A percentile compares a stretch with the other conserved stretches of the same genome.
Evolutionary conservation across 805 yeast genomes (phyloP).

Genomic region (Yarrowia keelungensis): DNA sequence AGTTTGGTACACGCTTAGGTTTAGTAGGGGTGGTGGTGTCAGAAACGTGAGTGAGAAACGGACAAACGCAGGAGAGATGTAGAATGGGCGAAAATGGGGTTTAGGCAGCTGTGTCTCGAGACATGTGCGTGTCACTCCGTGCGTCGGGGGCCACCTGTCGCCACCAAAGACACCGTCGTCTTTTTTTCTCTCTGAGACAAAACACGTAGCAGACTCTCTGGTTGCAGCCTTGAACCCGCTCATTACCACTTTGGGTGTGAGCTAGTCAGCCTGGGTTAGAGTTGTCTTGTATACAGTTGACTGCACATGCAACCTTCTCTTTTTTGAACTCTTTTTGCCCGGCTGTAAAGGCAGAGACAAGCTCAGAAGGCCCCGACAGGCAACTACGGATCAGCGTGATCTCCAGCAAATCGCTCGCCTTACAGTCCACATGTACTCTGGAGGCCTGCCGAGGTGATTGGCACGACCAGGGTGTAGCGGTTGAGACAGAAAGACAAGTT

Average conservation of each 20-base stretch:
- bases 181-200: constrained; percentile 11
- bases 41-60: neutral
- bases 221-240: constrained; percentile 16
- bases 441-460: constrained; percentile 6
- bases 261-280: constrained; percentile 26
- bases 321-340: neutral
- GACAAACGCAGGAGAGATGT: constrained; percentile 8
- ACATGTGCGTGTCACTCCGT: no score
- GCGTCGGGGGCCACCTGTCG: no score
- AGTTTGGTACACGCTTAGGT: neutral
- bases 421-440: constrained; percentile 10
- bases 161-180: neutral
- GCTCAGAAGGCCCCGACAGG: constrained; percentile 22
- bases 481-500: no score
- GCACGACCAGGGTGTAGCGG: constrained; percentile 1
- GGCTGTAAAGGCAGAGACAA: neutral
- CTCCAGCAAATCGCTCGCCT: neutral
- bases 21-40: constrained; percentile 31
- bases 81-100: neutral
- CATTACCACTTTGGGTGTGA: constrained; percentile 30
- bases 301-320: constrained; percentile 7
- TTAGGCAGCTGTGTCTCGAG: no score
- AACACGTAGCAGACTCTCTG: constrained; percentile 11
- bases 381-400: constrained; percentile 6
- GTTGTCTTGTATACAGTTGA: neutral